Evolutionary conservation across 2,329 filamentous ascomycete species (phyloP), one percentile per base, ranked within the genome.

Genomic region (Xylariaceae sp.): DNA sequence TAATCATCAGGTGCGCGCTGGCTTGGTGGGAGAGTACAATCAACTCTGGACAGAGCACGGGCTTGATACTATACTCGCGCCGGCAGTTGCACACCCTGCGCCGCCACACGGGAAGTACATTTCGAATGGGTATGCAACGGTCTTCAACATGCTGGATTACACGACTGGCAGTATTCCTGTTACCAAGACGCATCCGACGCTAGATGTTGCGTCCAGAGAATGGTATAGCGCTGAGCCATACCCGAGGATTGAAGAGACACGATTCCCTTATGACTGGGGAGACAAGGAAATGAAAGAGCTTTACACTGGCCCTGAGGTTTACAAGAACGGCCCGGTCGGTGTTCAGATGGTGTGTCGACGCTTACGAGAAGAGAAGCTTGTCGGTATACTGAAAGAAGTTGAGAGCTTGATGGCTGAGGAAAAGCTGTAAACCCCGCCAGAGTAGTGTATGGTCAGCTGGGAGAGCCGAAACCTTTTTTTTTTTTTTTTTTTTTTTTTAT

Each of bases 101-200:
- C 33, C 33, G 4, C 33, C 33, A 18, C 33, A 35, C 33, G 33
- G 33, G 7, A 19, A 35, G 33, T 35, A 35, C n/a, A 22, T 35
- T 7, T 6, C 8, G 8, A 17, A 16, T n/a, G 7, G 4, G 6
- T 16, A 19, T 18, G 17, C n/a, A 4, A n/a, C 8, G 6, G 15
- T 35, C 4, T 35, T 18, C 33, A 35, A 35, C 33, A 19, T 19
- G 33, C 33, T 35, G 12, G 33, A 35, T n/a, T 35, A 35, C 33
- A 13, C 33, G 4, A 35, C 33, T 18, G n/a, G 33, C 6, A 19
- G 7, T 17, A 19, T 35, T 18, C 33, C 33, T 6, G n/a, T 17
- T 6, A 19, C n/a, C 8, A 35, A 19, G n/a, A 9, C n/a, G 17
- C 9, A 34, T 16, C 4, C 17, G 15, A n/a, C 16, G 7, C 6